Base-by-base conservation (phyloP, 192 early-diverging fungal genomes). In the Haplosporangium gracile region DNA sequence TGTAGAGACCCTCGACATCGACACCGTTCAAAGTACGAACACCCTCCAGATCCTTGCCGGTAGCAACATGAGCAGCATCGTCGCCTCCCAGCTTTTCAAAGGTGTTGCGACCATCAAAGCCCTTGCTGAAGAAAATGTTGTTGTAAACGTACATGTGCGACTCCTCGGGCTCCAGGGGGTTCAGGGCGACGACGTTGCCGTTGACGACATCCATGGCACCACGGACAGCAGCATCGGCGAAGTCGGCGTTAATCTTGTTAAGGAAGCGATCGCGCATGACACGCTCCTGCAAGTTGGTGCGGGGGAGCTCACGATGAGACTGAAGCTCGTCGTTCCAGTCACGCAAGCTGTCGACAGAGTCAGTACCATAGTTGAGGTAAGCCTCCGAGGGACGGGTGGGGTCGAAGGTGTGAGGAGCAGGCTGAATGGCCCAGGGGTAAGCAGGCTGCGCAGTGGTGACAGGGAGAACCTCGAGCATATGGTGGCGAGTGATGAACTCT, bases 251-350 rank as follows among this genome's bases (percentile, higher is more conserved):
- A 73, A 94, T 92, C 81, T 95, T 95, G 92, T 94, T 94, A 68
- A 99, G 80, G 72, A 95, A 92, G 49, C 95, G 93, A 81, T 98
- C 97, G 60, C 97, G 94, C 83, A 95, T 81, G 9, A 99, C 95
- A 11, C 95, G 93, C 82, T 99, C 97, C 75, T 94, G 95, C 11
- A 96, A 88, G 63, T 92, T 95, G 49, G 70, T 73, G 24, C 93
- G 90, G 5, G 97, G 97, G 77, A 99, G 91, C 78, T 97, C 97
- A 45, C 96, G 93, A 45, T 96, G 95, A 20, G 93, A 92, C 89
- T 98, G 97, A 38, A 98, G 85, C 85, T 99, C 98, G 77, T 99
- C 98, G 88, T 99, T 99, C 98, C 98, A 99, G 82, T 99, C 98
- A 70, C 97, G 95, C 71, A 95, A 74, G 40, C 93, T 90, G 39